Evolutionary conservation across 1,284 basidiomycete genomes (phyloP).

Genomic region (Cronartium quercuum): DNA sequence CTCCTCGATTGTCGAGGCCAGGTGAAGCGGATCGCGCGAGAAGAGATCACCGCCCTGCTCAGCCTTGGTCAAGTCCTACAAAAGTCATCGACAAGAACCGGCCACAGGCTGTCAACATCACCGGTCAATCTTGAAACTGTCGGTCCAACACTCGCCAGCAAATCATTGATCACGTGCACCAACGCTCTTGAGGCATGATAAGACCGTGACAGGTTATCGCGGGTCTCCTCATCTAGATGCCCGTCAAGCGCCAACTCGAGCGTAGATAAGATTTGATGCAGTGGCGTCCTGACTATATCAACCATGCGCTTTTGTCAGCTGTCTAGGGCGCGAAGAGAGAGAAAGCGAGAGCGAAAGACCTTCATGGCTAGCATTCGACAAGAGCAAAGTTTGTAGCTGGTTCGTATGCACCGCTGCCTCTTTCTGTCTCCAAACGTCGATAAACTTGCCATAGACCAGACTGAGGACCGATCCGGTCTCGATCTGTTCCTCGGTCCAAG

Average conservation of each 20-base stretch:
- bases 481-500: constrained; percentile 79
- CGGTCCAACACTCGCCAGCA: constrained; percentile 56
- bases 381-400: constrained; percentile 68
- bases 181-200: constrained; percentile 65
- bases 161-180: constrained; percentile 73
- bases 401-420: constrained; percentile 69
- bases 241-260: constrained; percentile 78
- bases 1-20: constrained; percentile 63
- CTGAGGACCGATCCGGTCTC: constrained; percentile 81
- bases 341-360: constrained; percentile 52
- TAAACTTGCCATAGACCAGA: constrained; percentile 75
- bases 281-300: constrained; percentile 60
- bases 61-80: constrained; percentile 66
- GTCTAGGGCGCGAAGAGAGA: constrained; percentile 11
- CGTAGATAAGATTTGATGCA: constrained; percentile 59
- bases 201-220: constrained; percentile 69
- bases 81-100: neutral
- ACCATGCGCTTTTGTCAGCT: neutral
- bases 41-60: constrained; percentile 73
- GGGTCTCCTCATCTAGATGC: constrained; percentile 67
- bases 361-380: constrained; percentile 85
- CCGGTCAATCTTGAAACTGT: neutral
- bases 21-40: constrained; percentile 74
- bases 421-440: constrained; percentile 81
- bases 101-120: neutral